Evolutionary conservation across 306 rosid species (phyloP).

Genomic region (Inga laurina): DNA sequence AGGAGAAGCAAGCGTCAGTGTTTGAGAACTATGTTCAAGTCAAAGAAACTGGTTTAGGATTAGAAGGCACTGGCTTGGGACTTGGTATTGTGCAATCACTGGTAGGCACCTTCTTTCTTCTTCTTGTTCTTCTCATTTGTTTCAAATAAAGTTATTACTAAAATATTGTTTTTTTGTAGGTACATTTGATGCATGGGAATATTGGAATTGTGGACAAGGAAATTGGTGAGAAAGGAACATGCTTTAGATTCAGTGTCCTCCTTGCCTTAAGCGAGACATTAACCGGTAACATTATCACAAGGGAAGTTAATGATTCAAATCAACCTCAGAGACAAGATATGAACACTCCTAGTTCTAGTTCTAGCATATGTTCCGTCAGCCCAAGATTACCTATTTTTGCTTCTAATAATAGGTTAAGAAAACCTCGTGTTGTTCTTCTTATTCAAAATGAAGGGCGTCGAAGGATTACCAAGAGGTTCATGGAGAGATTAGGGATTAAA

Average conservation of each 20-base stretch:
- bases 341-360: conserved; percentile 31
- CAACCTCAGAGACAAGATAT: conserved; percentile 17
- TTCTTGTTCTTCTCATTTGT: background rate
- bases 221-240: conserved; percentile 61
- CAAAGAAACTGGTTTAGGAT: conserved; percentile 56
- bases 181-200: conserved; percentile 85
- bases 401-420: conserved; percentile 38
- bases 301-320: conserved; percentile 34
- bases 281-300: background rate
- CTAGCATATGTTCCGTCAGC: conserved; percentile 37
- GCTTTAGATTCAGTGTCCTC: conserved; percentile 70
- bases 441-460: conserved; percentile 24
- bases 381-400: conserved; percentile 36
- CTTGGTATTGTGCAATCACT: conserved; percentile 86
- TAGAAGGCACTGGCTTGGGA: conserved; percentile 90
- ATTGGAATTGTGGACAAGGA: conserved; percentile 73
- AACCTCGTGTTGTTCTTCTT: conserved; percentile 45
- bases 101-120: conserved; percentile 41
- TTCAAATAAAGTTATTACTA: background rate
- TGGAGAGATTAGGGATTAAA: conserved; percentile 42
- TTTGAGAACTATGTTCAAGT: conserved; percentile 84
- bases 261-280: conserved; percentile 37
- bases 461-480: conserved; percentile 33
- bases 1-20: conserved; percentile 59
- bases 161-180: conserved; percentile 38